A percentile compares a stretch with the other conserved stretches of the same genome.
phyloP scores from a whole-genome alignment of 495 filamentous ascomycete species.

The Polyplosphaeria fusca region DNA sequence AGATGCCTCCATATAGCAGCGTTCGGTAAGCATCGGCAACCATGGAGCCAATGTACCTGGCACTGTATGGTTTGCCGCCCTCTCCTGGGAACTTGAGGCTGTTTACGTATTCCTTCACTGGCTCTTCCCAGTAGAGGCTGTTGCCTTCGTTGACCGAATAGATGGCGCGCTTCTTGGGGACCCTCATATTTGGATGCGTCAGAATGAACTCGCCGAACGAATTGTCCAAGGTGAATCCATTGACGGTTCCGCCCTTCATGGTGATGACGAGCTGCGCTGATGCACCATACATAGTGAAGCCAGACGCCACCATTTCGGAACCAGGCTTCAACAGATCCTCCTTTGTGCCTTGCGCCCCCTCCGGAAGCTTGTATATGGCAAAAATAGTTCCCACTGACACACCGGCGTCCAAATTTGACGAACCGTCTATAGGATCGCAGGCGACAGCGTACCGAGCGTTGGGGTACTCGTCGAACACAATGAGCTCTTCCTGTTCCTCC shows the following conservation, averaged over 20 bases:
- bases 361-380: conserved; percentile 82
- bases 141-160: conserved; percentile 99
- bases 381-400: conserved; percentile 99
- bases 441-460: conserved; percentile 89
- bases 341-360: conserved; percentile 65
- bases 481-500: conserved; percentile 90
- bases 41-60: conserved; percentile 96
- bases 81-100: conserved; percentile 74
- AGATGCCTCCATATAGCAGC: conserved; percentile 90
- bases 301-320: conserved; percentile 84
- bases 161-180: conserved; percentile 76
- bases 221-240: conserved; percentile 96
- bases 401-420: conserved; percentile 94
- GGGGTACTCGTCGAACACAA: conserved; percentile 76
- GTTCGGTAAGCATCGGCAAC: conserved; percentile 97
- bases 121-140: conserved; percentile 90
- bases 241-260: conserved; percentile 88
- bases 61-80: conserved; percentile 85
- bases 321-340: conserved; percentile 86
- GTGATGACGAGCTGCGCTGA: conserved; percentile 95
- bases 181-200: conserved; percentile 88
- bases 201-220: conserved; percentile 97
- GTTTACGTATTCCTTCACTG: conserved; percentile 82
- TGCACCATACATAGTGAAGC: conserved; percentile 99
- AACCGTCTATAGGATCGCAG: conserved; percentile 97